A percentile compares a stretch with the other conserved stretches of the same genome.
These are phyloP conservation scores for Daldinia vernicosa DNA, from an alignment of 495 filamentous ascomycete genomes.

Conservation along the genomic window DNA sequence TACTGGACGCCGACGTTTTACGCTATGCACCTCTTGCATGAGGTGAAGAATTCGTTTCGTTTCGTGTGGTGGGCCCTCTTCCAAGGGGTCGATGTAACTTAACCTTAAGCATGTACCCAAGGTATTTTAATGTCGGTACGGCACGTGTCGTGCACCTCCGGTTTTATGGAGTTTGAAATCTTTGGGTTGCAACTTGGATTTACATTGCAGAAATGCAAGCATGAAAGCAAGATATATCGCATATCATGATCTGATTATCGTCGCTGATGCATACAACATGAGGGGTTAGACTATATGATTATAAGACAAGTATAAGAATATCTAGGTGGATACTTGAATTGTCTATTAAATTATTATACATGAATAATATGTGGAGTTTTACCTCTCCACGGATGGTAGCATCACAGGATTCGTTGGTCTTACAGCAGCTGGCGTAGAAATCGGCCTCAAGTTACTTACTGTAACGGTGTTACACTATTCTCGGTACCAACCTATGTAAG, in stretches of 20 bases:
- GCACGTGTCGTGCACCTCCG: background rate
- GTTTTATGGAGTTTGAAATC: background rate
- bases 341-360: background rate
- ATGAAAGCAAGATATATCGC: conserved; percentile 1
- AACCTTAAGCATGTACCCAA: background rate
- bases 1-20: conserved; percentile 6
- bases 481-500: conserved; percentile 3
- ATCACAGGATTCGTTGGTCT: conserved; percentile 35
- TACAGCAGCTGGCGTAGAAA: conserved; percentile 15
- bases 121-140: background rate
- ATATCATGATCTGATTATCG: conserved; percentile 38
- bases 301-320: background rate
- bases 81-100: background rate
- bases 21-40: conserved; percentile 7
- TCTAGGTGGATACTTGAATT: background rate
- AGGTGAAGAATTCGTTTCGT: conserved; percentile 26
- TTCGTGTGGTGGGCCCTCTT: conserved; percentile 27
- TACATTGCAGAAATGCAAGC: background rate
- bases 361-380: background rate
- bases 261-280: conserved; percentile 18
- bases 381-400: conserved; percentile 13
- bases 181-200: background rate
- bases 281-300: conserved; percentile 8
- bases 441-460: conserved; percentile 17
- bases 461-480: conserved; percentile 5